Evolutionary conservation across 164 flowering plant species (phyloP).

Genomic region (Annona cherimola): DNA sequence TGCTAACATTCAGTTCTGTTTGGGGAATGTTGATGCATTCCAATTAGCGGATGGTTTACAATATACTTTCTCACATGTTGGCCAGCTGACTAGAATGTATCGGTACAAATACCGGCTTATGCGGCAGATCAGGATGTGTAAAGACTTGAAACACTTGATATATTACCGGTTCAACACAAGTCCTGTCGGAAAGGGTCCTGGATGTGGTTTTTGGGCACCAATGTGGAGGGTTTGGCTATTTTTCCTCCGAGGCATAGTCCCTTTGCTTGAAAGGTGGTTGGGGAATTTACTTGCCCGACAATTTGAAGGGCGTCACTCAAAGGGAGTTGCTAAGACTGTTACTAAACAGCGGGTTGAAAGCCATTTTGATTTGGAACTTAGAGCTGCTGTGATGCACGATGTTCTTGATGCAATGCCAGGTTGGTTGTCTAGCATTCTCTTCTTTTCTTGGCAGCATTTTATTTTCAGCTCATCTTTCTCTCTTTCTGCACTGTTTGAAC

Average conservation of each 20-base stretch:
- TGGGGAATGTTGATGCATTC: constrained; percentile 99
- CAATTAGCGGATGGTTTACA: constrained; percentile 99
- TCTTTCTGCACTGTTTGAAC: too few relatives aligned
- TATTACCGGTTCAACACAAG: constrained; percentile 99
- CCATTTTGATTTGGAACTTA: constrained; percentile 97
- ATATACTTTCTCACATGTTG: constrained; percentile 97
- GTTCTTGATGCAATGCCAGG: constrained; percentile 99
- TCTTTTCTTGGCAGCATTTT: too few relatives aligned
- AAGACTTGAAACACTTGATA: constrained; percentile 94
- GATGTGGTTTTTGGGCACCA: constrained; percentile 99
- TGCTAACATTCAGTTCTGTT: constrained; percentile 95
- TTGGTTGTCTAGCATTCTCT: constrained; percentile 11
- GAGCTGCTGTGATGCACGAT: constrained; percentile 99
- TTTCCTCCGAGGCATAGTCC: constrained; percentile 98
- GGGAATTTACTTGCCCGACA: constrained; percentile 97
- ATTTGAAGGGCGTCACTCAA: constrained; percentile 98
- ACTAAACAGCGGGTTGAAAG: constrained; percentile 99
- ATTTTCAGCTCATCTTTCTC: too few relatives aligned
- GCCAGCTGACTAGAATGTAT: constrained; percentile 99
- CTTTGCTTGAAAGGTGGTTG: constrained; percentile 90
- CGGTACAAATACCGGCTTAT: constrained; percentile 94
- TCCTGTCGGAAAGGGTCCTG: constrained; percentile 99
- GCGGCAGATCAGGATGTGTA: constrained; percentile 99
- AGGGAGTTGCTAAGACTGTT: constrained; percentile 99
- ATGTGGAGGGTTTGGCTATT: constrained; percentile 99